Conservation (phyloP, 495 filamentous ascomycete species). For the Penicillium paradoxum region DNA sequence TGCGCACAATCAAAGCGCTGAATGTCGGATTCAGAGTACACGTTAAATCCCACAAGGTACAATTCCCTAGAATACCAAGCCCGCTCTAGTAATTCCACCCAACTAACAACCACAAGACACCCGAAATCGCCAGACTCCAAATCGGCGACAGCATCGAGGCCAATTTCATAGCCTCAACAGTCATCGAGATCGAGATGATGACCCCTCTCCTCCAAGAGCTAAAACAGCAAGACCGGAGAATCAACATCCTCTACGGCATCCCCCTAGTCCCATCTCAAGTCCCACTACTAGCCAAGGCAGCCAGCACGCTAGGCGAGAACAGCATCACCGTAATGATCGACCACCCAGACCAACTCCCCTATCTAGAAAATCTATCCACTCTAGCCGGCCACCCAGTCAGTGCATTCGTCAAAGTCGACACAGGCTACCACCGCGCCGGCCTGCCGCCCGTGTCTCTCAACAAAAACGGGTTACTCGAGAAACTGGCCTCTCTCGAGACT, state of each 20-base stretch:
- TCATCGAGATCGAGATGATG: slow-evolving; percentile 69
- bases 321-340: slow-evolving; percentile 68
- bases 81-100: not conserved
- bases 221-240: slow-evolving; percentile 39
- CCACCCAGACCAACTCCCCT: slow-evolving; percentile 56
- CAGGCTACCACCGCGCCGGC: slow-evolving; percentile 72
- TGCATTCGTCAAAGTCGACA: slow-evolving; percentile 75
- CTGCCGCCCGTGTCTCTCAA: slow-evolving; percentile 47
- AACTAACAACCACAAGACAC: slow-evolving; percentile 47
- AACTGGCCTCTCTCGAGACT: slow-evolving; percentile 37
- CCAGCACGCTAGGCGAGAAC: slow-evolving; percentile 42
- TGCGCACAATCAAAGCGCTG: slow-evolving; percentile 54
- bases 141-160: slow-evolving; percentile 53
- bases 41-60: slow-evolving; percentile 83
- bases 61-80: not conserved
- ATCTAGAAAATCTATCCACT: slow-evolving; percentile 35
- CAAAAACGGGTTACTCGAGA: slow-evolving; percentile 48
- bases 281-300: slow-evolving; percentile 51
- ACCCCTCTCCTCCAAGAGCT: slow-evolving; percentile 57
- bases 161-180: slow-evolving; percentile 72
- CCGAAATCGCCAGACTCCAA: slow-evolving; percentile 68
- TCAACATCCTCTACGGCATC: slow-evolving; percentile 74
- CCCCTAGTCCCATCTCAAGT: slow-evolving; percentile 62
- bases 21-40: slow-evolving; percentile 71
- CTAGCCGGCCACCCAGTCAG: slow-evolving; percentile 40